Evolutionary conservation across 2,329 filamentous ascomycete species (phyloP), one percentile per base, ranked within the genome.

Genomic region (Ceratocystis albifundus): DNA sequence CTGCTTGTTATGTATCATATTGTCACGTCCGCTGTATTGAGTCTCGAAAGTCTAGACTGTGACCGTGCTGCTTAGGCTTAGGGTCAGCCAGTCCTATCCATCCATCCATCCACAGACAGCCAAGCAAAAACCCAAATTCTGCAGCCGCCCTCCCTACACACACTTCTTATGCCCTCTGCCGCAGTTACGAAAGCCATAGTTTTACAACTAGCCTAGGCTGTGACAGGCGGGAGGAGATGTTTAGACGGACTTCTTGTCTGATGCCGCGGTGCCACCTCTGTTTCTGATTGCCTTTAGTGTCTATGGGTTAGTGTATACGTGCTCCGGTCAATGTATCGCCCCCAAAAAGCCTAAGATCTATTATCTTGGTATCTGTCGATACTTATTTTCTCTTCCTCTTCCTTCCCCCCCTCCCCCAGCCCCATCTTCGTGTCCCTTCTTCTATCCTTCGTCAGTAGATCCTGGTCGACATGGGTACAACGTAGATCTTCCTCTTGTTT

Each of bases 171-270:
- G 50, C 8, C 50, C 22, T 57, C 22, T 57, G 25, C 50, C 50
- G 25, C 17, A 57, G 2, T 50, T 50, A 50, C n/a, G n/a, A 50
- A 20, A 22, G 46, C n/a, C 46, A n/a, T 20, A 4, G 46, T 50
- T 50, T 50, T 17, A 50, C 20, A n/a, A 50, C 46, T 3, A n/a
- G 12, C n/a, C 4, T 12, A 55, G 22, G 25, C 25, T 55, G 50
- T 55, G 50, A 55, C 50, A 55, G 25, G 50, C 50, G 50, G 50
- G 30, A 57, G 25, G 50, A 57, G 32, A 57, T 57, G 50, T 25
- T 28, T 28, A 32, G 32, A 3, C 10, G 8, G 25, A 15, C 28
- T 57, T 25, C 53, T 57, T 57, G 28, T 2, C 53, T 30, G 8
- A 10, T 30, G 53, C 53, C 53, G 53, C 25, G 8, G 4, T 15